Conservation (phyloP, 805 yeast genomes). For the Wickerhamomyces ciferrii region DNA sequence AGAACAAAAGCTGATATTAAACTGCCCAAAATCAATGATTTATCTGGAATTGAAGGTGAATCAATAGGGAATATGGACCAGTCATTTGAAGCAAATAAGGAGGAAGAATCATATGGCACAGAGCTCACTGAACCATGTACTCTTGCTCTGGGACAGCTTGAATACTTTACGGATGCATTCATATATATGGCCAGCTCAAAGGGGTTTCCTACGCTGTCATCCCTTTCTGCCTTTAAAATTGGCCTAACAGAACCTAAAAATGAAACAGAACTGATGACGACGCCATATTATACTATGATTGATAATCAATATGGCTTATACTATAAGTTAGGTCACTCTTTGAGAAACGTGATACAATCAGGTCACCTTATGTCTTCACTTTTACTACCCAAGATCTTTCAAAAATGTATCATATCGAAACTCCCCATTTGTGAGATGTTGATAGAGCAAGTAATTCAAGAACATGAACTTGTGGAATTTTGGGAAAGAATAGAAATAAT, state of each 20-base stretch:
- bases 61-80: background rate
- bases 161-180: no score
- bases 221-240: background rate
- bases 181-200: background rate
- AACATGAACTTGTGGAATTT: background rate
- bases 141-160: no score
- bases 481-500: background rate
- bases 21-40: background rate
- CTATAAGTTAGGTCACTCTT: background rate
- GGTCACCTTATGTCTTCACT: background rate
- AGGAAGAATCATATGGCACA: background rate
- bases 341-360: background rate
- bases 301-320: background rate
- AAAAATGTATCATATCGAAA: background rate
- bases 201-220: background rate
- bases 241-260: background rate
- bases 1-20: background rate
- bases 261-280: background rate
- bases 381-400: background rate
- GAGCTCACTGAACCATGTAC: no score
- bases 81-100: background rate
- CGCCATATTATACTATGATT: background rate
- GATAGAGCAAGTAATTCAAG: background rate
- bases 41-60: background rate
- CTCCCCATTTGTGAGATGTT: background rate